Evolutionary conservation across 805 yeast genomes (phyloP), one percentile per base, ranked within the genome.

Genomic region (Pichia thaimueangensis): DNA sequence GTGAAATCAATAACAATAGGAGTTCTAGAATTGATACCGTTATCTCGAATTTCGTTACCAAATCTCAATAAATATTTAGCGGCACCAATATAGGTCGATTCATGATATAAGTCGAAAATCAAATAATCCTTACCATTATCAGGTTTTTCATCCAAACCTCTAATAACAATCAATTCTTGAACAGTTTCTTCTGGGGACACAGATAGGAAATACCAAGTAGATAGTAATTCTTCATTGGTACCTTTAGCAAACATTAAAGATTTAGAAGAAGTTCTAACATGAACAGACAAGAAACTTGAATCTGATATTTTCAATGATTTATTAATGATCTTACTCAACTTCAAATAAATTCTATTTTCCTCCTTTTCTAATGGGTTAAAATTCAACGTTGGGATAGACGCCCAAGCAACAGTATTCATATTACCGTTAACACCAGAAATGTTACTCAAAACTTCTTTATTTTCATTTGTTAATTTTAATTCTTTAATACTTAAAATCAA

Each of bases 401-500:
- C 71, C 49, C 81, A 75, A 15, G 88, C 81, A 3, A 45, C 37
- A 16, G 35, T 37, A n/a, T 35, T 35, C 8, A 41, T 37, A 22
- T 36, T 19, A 22, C 63, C 69, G 16, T 55, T 47, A 20, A 17
- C 24, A n/a, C 41, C 41, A 7, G 48, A 44, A 21, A 47, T 45
- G 6, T 30, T 31, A n/a, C 37, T 38, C 42, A 45, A 55, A 35
- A 55, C 32, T 47, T 66, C 50, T 67, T 68, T 45, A 43, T 49
- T 32, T 47, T 48, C 39, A 42, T 31, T 16, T 10, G 37, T 30
- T 19, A 49, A 21, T 56, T 73, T 76, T 54, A 84, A 74, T 57
- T 86, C 95, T 59, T 85, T 86, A 35, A 86, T 75, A 2, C 89
- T 71, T 9, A 85, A 73, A 27, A 76, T 71, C 49, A 87, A 66